Conservation (phyloP, 768 basidiomycete species). For the Trametes villosa region DNA sequence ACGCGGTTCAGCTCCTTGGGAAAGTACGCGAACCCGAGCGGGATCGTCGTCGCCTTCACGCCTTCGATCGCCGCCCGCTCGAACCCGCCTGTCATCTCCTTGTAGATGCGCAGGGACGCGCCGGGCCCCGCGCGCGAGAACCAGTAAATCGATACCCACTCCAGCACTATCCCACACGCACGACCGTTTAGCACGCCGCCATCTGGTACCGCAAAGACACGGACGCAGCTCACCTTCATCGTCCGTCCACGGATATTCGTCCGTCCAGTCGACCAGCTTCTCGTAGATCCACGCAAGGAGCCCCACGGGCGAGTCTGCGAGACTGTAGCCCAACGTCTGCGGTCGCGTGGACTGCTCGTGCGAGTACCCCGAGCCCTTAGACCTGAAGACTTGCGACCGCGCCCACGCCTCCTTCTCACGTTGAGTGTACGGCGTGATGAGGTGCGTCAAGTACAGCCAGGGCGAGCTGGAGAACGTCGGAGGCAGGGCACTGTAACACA, state of each 20-base stretch:
- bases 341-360: constrained; percentile 39
- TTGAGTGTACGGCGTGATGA: constrained; percentile 34
- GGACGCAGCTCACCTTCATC: constrained; percentile 48
- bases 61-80: neutral
- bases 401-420: constrained; percentile 36
- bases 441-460: constrained; percentile 33
- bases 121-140: constrained; percentile 39
- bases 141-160: constrained; percentile 41
- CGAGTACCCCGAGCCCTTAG: constrained; percentile 39
- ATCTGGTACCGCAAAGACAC: constrained; percentile 10
- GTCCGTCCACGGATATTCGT: constrained; percentile 59
- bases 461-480: constrained; percentile 34
- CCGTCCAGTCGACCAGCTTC: constrained; percentile 41
- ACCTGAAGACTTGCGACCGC: constrained; percentile 30
- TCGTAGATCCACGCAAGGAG: constrained; percentile 44
- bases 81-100: constrained; percentile 25
- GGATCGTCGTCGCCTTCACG: constrained; percentile 24
- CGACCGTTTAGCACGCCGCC: neutral
- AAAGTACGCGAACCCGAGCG: constrained; percentile 36
- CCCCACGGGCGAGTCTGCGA: constrained; percentile 64
- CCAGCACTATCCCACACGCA: constrained; percentile 32
- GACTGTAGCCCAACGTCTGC: constrained; percentile 50
- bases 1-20: constrained; percentile 30
- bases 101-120: constrained; percentile 37
- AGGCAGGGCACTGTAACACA: constrained; percentile 28